Base-by-base conservation (phyloP, 768 basidiomycete species). In the Xerocomus spinulosus region DNA sequence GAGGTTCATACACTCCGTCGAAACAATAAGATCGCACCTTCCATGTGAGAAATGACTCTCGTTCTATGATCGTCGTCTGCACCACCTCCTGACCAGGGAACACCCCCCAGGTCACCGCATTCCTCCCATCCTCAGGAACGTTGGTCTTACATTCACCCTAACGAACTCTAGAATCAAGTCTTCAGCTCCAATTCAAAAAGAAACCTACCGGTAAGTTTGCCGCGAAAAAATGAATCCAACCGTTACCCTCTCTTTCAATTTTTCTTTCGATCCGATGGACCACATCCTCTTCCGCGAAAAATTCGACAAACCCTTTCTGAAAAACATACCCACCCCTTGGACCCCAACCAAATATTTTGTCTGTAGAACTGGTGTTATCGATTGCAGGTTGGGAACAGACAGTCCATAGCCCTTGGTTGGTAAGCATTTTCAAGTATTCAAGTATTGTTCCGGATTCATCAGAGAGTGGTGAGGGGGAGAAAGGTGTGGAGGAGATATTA, bases 21-120 rank as follows among this genome's bases (percentile, higher is more conserved):
- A n/a, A 9, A 32, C 12, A 42, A 2, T 25, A 13, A 34, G 57
- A 10, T 24, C 77, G 42, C 38, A 93, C 95, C 85, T 94, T 97
- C 96, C 96, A 99, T 0, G 92, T 85, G 29, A 90, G 69, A 75
- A 99, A 99, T 13, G 92, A 95, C 61, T 92, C 87, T 42, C 80
- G 81, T 62, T 97, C 96, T 29, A 99, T 98, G 55, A 98, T 92
- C 0, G 96, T 99, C 5, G 95, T 90, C 60, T 97, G 95, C 2
- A 85, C 80, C 38, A 99, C 86, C 68, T 99, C 96, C 62, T 96
- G 89, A 0, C 92, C 96, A 0, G 93, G 91, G 66, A 99, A 99
- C 6, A 98, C 85, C 47, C 94, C 96, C 96, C 96, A 99, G 1
- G 96, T 99, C 7, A 99, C 96, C 0, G 93, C 94, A 66, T 97